Percentiles rank a stretch among this genome's conserved stretches.
These are phyloP conservation scores for Acacia acuminata DNA, from an alignment of 306 rosid genomes.

Conservation along the genomic window DNA sequence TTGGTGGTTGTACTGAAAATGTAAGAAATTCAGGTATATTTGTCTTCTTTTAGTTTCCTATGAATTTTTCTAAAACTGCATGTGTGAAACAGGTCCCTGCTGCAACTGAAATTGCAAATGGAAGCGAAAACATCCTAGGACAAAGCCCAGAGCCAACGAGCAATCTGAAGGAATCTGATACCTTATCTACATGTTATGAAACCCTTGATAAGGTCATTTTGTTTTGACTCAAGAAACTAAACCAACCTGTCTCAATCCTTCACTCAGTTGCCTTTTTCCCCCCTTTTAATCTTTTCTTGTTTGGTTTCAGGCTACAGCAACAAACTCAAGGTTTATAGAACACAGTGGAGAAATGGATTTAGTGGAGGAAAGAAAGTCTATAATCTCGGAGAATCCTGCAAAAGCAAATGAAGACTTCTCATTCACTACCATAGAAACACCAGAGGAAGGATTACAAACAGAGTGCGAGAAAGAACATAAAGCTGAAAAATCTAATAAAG, in stretches of 20 bases:
- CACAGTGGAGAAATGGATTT: neutral
- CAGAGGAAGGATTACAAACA: slow-evolving; percentile 3
- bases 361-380: neutral
- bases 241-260: neutral
- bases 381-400: neutral
- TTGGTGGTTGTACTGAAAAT: neutral
- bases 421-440: neutral
- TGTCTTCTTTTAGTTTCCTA: neutral
- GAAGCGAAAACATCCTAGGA: slow-evolving; percentile 1
- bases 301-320: slow-evolving; percentile 6
- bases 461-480: slow-evolving; percentile 3
- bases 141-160: neutral
- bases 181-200: neutral
- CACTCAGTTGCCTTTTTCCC: neutral
- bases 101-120: neutral
- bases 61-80: neutral
- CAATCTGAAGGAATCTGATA: neutral
- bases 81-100: neutral
- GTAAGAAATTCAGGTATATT: neutral
- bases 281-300: neutral
- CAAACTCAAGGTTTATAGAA: neutral
- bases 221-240: neutral
- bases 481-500: neutral
- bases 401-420: neutral
- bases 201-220: slow-evolving; percentile 32